Conservation (phyloP, 1,284 basidiomycete genomes). For the Moesziomyces globuligerus region DNA sequence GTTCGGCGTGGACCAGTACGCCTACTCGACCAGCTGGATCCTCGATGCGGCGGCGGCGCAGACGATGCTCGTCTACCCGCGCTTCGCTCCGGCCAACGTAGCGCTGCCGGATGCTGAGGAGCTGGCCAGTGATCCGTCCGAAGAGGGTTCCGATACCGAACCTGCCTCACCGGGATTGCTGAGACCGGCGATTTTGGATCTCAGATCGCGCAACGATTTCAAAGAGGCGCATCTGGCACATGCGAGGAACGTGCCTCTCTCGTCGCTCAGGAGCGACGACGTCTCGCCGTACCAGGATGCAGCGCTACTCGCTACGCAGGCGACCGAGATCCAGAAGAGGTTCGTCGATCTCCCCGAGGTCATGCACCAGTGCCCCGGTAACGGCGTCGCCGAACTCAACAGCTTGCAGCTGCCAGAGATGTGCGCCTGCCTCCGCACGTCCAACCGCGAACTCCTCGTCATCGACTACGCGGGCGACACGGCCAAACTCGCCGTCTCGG, state of each 20-base stretch:
- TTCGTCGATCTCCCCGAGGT: constrained; percentile 13
- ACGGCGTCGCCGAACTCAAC: constrained; percentile 22
- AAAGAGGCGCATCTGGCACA: constrained; percentile 9
- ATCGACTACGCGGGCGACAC: constrained; percentile 35
- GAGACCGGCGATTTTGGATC: constrained; percentile 30
- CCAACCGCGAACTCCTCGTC: constrained; percentile 18
- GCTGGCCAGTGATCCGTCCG: constrained; percentile 4
- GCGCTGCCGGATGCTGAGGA: constrained; percentile 13
- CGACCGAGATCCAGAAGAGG: constrained; percentile 28
- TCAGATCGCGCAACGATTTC: constrained; percentile 17
- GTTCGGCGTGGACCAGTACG: constrained; percentile 38
- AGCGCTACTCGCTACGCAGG: constrained; percentile 29
- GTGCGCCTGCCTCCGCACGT: constrained; percentile 13
- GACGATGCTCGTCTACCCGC: constrained; percentile 39
- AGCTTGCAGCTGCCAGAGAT: constrained; percentile 20
- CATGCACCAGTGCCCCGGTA: constrained; percentile 10
- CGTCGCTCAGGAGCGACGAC: constrained; percentile 20
- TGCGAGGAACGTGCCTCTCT: constrained; percentile 28
- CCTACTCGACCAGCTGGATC: constrained; percentile 36
- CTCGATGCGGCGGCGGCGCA: constrained; percentile 18
- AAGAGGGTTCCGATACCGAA: constrained; percentile 8
- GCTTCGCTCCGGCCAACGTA: constrained; percentile 3
- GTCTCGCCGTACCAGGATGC: constrained; percentile 30
- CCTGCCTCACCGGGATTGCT: constrained; percentile 1
- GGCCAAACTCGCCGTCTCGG: constrained; percentile 17